Base-by-base conservation (phyloP, 2,329 filamentous ascomycete genomes). In the Ascochyta koolunga region DNA sequence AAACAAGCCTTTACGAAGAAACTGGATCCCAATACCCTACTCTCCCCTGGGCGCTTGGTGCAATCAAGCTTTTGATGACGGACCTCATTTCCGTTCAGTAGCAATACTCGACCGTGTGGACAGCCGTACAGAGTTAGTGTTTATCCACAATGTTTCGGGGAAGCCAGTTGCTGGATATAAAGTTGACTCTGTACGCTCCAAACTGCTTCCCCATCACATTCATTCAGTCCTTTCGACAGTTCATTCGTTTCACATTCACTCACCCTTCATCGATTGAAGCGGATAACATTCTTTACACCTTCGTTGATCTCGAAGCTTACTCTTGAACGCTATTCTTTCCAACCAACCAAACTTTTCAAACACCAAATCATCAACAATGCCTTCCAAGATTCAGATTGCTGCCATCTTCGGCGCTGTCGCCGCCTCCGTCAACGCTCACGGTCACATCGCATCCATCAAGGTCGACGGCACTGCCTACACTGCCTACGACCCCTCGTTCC, bases 381-480 rank as follows among this genome's bases (percentile, higher is more conserved):
- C 67, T 64, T 62, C 61, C 57, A 64, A 67, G 38, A 63, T 71
- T 32, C 67, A 72, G 56, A 61, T 59, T 47, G 68, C 62, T 49
- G 67, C 68, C 53, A 58, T 72, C 24, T 22, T 72, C 41, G 68
- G 67, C 50, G 67, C 68, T 44, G 49, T 72, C 35, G 76, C 71
- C 45, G 64, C 76, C 52, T 68, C 73, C 27, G 77, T 76, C 54
- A 69, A 72, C 41, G 79, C 78, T 38, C 79, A 82, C 65, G 79
- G 79, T 43, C 71, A 70, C 50, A 72, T 81, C 36, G 58, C 66
- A 11, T 73, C 73, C 46, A 72, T 80, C 50, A 73, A 78, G 27
- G 76, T 79, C 45, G 78, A 79, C 56, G 80, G 80, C 47, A 68
- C 69, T 4, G 76, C 75, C 53, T 82, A 79, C 67, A 62, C 71